Base-by-base conservation (phyloP, 1,284 basidiomycete genomes). In the Melampsora americana region DNA sequence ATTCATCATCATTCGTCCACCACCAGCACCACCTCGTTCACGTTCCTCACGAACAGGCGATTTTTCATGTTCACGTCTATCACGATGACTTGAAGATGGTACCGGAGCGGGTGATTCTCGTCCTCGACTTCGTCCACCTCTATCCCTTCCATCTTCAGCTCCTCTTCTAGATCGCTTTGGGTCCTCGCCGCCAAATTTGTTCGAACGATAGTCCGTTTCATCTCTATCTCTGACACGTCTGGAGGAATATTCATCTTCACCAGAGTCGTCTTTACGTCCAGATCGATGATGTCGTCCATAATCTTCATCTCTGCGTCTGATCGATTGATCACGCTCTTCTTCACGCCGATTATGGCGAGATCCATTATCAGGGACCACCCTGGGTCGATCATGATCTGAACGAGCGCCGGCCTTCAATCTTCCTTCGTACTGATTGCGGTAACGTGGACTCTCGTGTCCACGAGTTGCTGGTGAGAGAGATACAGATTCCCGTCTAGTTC, bases 391-490 rank as follows among this genome's bases (percentile, higher is more conserved):
- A 42, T 6, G 11, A 12, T 28, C 53, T 56, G 6, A 1, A 14
- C 53, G 9, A 20, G 50, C 50, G 5, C 50, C 9, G 35, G 3
- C 35, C 35, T 35, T 35, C 35, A 3, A 35, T 4, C 35, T 3
- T 35, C 35, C 35, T 35, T 35, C 35, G 39, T 42, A 12, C 6
- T 42, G 6, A 42, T 42, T 12, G 11, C 39, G 39, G 11, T 12
- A 11, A 42, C 6, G 39, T 9, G 39, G 39, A 42, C 39, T 42
- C 39, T 42, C 39, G 39, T 42, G 39, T 42, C 53, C 7, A 56
- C 53, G 53, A 23, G 53, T 6, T 56, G 53, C 9, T 56, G 53
- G 53, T 23, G 53, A 56, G 53, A 56, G n/a, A 56, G 53, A 56
- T 5, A 11, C 39, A 42, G 39, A 42, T 9, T 42, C 39, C 6